Evolutionary conservation across 805 yeast species (phyloP), one percentile per base, ranked within the genome.

Genomic region (Starmerella bombi): DNA sequence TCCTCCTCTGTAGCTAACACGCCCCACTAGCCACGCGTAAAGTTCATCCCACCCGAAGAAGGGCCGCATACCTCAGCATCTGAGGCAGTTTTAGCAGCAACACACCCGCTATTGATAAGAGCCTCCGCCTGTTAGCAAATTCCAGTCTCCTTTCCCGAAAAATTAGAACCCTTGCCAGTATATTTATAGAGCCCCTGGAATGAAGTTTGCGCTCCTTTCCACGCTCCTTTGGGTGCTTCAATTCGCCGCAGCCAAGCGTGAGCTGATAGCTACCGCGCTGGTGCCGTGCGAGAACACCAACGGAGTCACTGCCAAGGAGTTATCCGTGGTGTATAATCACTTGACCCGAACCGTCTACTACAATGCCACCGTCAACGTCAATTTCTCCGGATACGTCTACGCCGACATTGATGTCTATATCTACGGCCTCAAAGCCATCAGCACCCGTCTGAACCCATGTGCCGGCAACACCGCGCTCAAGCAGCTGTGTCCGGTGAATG

Each of bases 401-500:
- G 95, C 94, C 2, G 72, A 72, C 38, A 65, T 82, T 19, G 74
- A 71, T 34, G 81, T 85, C 12, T 83, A 74, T 54, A 94, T 94
- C 3, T 86, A 84, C 57, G 96, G 96, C 0, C 78, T 85, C 62
- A 61, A 66, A 43, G 70, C 83, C 55, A 76, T 84, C 48, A 59
- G 69, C 5, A 64, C 68, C 51, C 53, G 57, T 1, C 58, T 85
- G 37, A 71, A 83, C 54, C 63, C 83, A 44, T 86, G 96, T 64
- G 42, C 47, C 23, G 32, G 29, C 15, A 44, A 46, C 32, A 44
- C 37, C 22, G 72, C 72, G 25, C 77, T 93, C 80, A 80, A 79
- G 55, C 93, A 86, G 63, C 81, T 86, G 57, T 86, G 96, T 61
- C 95, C 95, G 1, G 59, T 86, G 25, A 75, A 67, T 51, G 86